Evolutionary conservation across 805 yeast species (phyloP), one percentile per base, ranked within the genome.

Genomic region (Cephaloascus fragrans): DNA sequence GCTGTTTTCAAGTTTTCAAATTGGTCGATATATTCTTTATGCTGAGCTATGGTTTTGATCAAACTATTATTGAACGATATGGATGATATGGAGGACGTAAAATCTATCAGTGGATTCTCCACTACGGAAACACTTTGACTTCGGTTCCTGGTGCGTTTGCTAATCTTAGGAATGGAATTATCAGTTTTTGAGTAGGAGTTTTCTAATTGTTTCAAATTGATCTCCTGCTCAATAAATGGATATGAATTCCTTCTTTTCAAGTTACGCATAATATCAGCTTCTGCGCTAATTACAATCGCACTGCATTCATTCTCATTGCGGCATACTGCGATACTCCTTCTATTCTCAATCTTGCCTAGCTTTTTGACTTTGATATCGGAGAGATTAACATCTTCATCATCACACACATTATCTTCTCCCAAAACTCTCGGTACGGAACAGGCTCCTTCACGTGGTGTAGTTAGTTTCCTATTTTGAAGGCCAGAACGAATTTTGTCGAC

Each of bases 201-300:
- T 32, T 42, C 23, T 16, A 64, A 43, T 4, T 54, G 51, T 32
- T 49, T 41, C 1, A 49, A 37, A 38, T 56, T 63, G 10, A 65
- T 28, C 20, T 67, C 74, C 3, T 47, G 37, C 14, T 47, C 39
- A 8, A 61, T 42, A 4, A 53, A 52, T 1, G 74, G 74, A 34
- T 59, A 55, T n/a, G 73, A 63, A 16, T 53, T 50, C 37, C 74
- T 51, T 48, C 74, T 47, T 14, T 52, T 49, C 18, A 63, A 32
- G 16, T 61, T 41, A n/a, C n/a, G 8, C 6, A 36, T 16, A 29
- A 51, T 23, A 12, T 23, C 28, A 23, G 12, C 28, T 23, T 23
- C 28, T 8, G 28, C 28, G 6, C 10, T 6, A 8, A 23, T 6
- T 23, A 23, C 12, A 23, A 8, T 23, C 10, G 6, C 12, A 23